Evolutionary conservation across 495 filamentous ascomycete species (phyloP), one percentile per base, ranked within the genome.

Genomic region (Lichina pygmaea): DNA sequence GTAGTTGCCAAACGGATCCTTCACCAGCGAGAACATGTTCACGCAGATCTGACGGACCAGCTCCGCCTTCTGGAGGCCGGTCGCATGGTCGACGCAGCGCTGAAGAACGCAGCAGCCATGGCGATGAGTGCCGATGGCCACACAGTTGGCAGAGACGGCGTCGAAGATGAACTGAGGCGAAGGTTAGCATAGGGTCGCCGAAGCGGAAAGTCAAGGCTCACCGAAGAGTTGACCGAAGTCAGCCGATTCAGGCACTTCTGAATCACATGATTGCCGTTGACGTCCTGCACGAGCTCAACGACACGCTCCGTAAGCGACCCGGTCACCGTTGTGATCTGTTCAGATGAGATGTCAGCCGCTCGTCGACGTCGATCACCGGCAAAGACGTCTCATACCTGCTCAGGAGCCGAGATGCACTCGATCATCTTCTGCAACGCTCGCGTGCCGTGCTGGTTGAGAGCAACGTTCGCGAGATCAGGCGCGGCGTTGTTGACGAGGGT

Each of bases 381-480:
- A 24, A 24, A 24, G 4, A 24, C 2, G 24, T 41, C 16, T 6
- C 52, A 38, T 43, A 58, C 62, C 53, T 79, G 77, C 52, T 78
- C 73, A 4, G 69, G 64, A 33, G 79, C 85, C 41, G 78, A 77
- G 52, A 97, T 81, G 53, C 79, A 86, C 57, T 97, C 89, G 49
- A 97, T 95, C 89, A 97, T 97, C 67, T 94, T 95, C 62, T 97
- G 89, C 47, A 97, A 61, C 51, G 89, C 89, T 33, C 89, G 73
- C 37, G 89, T 97, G 48, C 89, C 89, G 60, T 97, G 89, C 62
- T 91, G 83, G 59, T 95, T 95, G 44, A 94, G 62, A 7, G 91
- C 89, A 56, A 94, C 94, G 46, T 73, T 72, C 24, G 92, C 84
- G 58, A 97, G 75, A 43, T 84, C 71, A 8, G 73, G 68, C 8